Evolutionary conservation across 192 early-diverging fungal species (phyloP).

Genomic region (Entophlyctis luteolus): DNA sequence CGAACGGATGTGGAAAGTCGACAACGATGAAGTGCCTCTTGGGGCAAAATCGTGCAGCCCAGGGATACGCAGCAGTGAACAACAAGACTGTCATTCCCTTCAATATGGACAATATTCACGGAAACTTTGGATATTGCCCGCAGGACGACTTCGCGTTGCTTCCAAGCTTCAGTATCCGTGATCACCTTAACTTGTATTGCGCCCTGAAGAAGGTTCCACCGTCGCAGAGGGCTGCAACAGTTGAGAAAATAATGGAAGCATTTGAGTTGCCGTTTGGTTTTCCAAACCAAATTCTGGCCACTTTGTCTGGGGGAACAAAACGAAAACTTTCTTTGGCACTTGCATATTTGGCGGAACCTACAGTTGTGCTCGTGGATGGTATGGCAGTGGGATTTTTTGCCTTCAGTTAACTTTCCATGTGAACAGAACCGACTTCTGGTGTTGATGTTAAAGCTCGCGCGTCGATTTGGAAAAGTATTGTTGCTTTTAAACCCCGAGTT

Average conservation of each 20-base stretch:
- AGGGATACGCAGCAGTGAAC: neutral
- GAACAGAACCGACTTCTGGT: neutral
- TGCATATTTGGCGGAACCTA: neutral
- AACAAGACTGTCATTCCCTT: neutral
- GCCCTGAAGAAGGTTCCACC: neutral
- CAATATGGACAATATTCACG: neutral
- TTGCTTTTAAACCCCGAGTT: neutral
- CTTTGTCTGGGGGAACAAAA: neutral
- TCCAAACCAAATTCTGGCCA: neutral
- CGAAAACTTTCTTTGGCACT: neutral
- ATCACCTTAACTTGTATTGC: neutral
- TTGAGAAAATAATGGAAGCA: neutral
- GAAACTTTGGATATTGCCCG: neutral
- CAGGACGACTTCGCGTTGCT: neutral
- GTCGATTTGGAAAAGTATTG: neutral
- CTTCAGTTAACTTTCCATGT: too few species aligned
- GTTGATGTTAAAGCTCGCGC: neutral
- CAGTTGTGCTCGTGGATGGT: neutral
- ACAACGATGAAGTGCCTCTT: neutral
- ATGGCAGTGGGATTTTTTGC: too few species aligned
- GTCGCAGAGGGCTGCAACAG: neutral
- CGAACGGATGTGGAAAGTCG: neutral
- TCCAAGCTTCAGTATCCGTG: neutral
- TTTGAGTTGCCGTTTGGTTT: neutral
- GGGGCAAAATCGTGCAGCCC: neutral